phyloP scores from a whole-genome alignment of 192 early-diverging fungal genomes.

The Rhizoclosmatium sp. region DNA sequence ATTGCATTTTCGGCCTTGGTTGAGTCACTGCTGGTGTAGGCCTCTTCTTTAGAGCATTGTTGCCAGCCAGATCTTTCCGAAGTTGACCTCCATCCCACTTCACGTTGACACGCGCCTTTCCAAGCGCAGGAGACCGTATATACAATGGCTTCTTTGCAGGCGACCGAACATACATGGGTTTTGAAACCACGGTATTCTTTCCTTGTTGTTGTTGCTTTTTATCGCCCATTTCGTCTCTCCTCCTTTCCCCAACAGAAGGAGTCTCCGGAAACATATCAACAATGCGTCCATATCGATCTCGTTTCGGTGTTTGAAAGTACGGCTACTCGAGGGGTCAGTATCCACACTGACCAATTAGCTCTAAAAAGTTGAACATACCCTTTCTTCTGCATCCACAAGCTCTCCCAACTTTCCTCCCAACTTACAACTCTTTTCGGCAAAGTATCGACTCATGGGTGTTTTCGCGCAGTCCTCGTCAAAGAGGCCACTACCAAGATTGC shows the following conservation, averaged over 20 bases:
- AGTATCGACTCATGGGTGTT: conserved; percentile 32
- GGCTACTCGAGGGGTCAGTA: conserved; percentile 7
- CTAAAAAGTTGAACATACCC: background rate
- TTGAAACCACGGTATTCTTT: no score
- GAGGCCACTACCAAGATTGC: no score
- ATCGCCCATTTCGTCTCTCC: background rate
- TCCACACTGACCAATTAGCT: background rate
- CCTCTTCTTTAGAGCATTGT: background rate
- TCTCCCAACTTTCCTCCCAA: conserved; percentile 18
- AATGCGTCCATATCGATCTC: conserved; percentile 10
- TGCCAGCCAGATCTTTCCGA: background rate
- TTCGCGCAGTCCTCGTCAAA: background rate
- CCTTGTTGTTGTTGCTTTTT: background rate
- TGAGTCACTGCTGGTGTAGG: background rate
- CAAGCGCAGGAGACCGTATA: conserved; percentile 15
- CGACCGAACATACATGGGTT: background rate
- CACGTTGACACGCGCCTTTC: background rate
- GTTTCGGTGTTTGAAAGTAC: conserved; percentile 25
- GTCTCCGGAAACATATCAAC: conserved; percentile 15
- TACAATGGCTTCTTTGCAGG: conserved; percentile 11
- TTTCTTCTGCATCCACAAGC: conserved; percentile 15
- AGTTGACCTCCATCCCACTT: conserved; percentile 13
- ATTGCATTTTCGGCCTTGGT: background rate
- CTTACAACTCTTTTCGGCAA: conserved; percentile 27
- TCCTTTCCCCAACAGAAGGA: background rate